A percentile compares a stretch with the other conserved stretches of the same genome.
Conservation (phyloP, 768 basidiomycete species). For the Lactarius tabidus region DNA sequence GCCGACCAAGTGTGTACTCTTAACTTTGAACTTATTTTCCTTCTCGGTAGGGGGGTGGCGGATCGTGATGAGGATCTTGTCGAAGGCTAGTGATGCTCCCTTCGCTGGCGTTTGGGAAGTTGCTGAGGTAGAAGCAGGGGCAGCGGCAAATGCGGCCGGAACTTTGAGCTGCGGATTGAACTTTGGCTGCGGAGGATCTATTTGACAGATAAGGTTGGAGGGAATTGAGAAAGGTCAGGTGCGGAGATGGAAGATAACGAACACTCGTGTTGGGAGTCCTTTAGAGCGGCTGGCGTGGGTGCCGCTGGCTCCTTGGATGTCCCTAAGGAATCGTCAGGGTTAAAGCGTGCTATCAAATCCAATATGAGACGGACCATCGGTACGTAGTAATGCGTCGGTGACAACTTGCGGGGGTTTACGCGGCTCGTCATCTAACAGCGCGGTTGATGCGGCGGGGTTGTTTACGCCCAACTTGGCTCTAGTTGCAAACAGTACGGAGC, state of each 20-base stretch:
- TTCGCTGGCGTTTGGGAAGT: background rate
- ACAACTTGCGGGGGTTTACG: background rate
- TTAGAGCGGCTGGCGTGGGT: background rate
- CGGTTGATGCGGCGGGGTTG: background rate
- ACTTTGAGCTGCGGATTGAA: slow-evolving; percentile 5
- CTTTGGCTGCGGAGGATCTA: background rate
- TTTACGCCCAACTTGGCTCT: background rate
- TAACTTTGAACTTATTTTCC: slow-evolving; percentile 23
- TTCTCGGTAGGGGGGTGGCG: slow-evolving; percentile 17
- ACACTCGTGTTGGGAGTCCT: slow-evolving; percentile 6
- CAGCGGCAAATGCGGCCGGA: background rate
- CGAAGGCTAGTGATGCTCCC: background rate
- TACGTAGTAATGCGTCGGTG: background rate
- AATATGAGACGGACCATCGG: background rate
- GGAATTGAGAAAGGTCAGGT: background rate
- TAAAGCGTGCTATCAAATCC: no score
- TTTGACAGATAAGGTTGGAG: background rate
- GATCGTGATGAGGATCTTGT: slow-evolving; percentile 22
- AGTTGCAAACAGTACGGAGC: background rate
- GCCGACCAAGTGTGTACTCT: slow-evolving; percentile 14
- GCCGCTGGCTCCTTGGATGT: background rate
- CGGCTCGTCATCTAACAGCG: slow-evolving; percentile 7
- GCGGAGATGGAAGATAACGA: background rate
- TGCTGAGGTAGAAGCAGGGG: background rate
- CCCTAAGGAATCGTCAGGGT: background rate